A percentile compares a stretch with the other conserved stretches of the same genome.
Conservation (phyloP, 1,284 basidiomycete genomes). For the Phylloporus sp. region DNA sequence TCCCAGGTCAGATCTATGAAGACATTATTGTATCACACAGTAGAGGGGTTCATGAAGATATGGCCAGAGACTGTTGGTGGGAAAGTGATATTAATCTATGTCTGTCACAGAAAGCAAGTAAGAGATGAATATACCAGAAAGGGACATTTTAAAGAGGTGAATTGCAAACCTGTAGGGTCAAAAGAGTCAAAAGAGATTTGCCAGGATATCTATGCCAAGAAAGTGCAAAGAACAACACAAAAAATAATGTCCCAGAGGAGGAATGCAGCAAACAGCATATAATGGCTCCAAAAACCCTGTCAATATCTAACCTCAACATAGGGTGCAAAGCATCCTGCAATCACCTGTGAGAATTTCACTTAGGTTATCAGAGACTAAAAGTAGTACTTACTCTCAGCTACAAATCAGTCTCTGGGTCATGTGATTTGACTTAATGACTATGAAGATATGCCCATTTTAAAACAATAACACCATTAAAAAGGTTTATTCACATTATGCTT, state of each 20-base stretch:
- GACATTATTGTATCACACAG: constrained; percentile 50
- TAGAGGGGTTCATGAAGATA: constrained; percentile 67
- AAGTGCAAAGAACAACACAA: constrained; percentile 55
- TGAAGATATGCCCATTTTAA: no score
- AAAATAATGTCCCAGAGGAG: constrained; percentile 62
- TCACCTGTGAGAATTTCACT: no score
- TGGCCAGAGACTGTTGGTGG: constrained; percentile 50
- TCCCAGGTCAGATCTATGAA: constrained; percentile 43
- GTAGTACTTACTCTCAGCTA: no score
- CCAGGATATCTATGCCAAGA: constrained; percentile 62
- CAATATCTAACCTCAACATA: no score
- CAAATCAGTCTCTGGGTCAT: no score
- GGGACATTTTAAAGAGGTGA: constrained; percentile 24
- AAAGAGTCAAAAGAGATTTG: constrained; percentile 57
- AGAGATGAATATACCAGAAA: constrained; percentile 38
- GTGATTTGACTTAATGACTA: no score
- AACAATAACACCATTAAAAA: no score
- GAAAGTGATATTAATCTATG: constrained; percentile 51
- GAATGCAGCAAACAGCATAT: constrained; percentile 68
- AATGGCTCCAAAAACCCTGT: no score
- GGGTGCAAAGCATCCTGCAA: no score
- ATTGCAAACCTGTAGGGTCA: constrained; percentile 51
- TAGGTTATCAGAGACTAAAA: no score
- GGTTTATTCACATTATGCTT: no score
- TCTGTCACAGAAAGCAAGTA: constrained; percentile 44